Evolutionary conservation across 106 monocot species (phyloP).

Genomic region (Iris macrosiphon): DNA sequence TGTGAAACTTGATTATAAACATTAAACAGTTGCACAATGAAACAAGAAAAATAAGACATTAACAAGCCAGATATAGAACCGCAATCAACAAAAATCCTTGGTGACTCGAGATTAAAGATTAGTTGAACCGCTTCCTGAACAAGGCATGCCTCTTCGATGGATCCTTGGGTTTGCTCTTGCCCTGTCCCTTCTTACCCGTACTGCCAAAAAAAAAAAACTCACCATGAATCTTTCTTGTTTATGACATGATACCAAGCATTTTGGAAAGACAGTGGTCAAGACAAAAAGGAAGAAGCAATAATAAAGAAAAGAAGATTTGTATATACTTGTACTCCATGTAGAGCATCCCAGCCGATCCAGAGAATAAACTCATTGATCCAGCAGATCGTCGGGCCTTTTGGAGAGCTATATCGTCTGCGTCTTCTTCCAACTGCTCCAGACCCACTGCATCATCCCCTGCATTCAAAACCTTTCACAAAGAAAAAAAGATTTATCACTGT

Average conservation of each 20-base stretch:
- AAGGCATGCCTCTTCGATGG: conserved; percentile 80
- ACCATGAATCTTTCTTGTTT: neutral
- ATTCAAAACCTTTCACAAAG: conserved; percentile 46
- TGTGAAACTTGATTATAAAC: too few relatives aligned
- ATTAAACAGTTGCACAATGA: too few relatives aligned
- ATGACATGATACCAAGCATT: neutral
- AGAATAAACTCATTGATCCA: conserved; percentile 85
- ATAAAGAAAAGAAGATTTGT: neutral
- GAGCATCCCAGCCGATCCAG: conserved; percentile 83
- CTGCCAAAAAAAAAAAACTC: conserved; percentile 25
- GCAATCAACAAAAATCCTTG: too few relatives aligned
- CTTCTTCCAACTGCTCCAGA: conserved; percentile 88
- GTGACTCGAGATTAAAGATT: too few relatives aligned
- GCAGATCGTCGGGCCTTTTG: conserved; percentile 59
- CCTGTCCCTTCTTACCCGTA: conserved; percentile 42
- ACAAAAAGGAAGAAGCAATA: neutral
- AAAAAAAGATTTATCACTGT: neutral
- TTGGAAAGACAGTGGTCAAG: neutral
- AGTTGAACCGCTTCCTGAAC: conserved; percentile 68
- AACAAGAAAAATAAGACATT: too few relatives aligned
- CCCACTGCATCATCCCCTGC: conserved; percentile 88
- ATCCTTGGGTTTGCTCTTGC: conserved; percentile 74
- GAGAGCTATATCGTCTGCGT: conserved; percentile 80
- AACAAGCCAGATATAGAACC: too few relatives aligned
- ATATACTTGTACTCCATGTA: conserved; percentile 94